Percentiles rank a stretch among this genome's conserved stretches.
phyloP scores from a whole-genome alignment of 805 yeast species.

The Spathaspora sp. region DNA sequence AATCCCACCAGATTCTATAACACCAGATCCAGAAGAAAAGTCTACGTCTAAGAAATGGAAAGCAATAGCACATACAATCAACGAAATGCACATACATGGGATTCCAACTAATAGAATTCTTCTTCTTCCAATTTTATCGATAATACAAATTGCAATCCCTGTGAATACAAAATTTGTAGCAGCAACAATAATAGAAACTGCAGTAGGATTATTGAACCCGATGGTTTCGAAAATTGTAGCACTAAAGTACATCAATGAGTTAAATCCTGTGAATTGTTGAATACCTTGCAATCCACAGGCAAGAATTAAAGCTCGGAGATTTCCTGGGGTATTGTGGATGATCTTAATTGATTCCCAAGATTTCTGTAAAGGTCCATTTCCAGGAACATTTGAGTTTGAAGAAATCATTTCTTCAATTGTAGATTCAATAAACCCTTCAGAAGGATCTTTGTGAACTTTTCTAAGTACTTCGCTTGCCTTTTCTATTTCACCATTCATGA shows the following conservation, averaged over 20 bases:
- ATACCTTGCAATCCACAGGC: conserved; percentile 94
- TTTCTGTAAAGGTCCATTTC: conserved; percentile 39
- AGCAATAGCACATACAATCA: conserved; percentile 81
- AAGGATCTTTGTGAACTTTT: conserved; percentile 59
- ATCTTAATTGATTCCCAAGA: conserved; percentile 59
- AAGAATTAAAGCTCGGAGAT: conserved; percentile 82
- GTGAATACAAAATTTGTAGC: conserved; percentile 94
- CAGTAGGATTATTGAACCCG: conserved; percentile 87
- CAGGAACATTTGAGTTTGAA: conserved; percentile 40
- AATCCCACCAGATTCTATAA: conserved; percentile 40
- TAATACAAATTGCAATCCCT: conserved; percentile 75
- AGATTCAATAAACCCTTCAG: conserved; percentile 59
- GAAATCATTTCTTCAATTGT: conserved; percentile 65
- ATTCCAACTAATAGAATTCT: conserved; percentile 72
- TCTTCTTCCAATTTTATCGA: conserved; percentile 88
- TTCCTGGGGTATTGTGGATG: conserved; percentile 67
- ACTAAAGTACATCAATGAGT: conserved; percentile 92
- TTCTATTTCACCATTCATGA: conserved; percentile 63
- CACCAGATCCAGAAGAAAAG: conserved; percentile 47
- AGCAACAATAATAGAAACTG: conserved; percentile 89
- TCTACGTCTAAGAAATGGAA: conserved; percentile 78
- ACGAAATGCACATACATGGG: conserved; percentile 78
- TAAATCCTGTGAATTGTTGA: conserved; percentile 96
- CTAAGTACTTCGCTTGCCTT: conserved; percentile 65
- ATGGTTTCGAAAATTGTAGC: conserved; percentile 88